Percentiles rank a stretch among this genome's conserved stretches.
These are phyloP conservation scores for Laburnicola sp. DNA, from an alignment of 2,329 filamentous ascomycete genomes.

Conservation along the genomic window DNA sequence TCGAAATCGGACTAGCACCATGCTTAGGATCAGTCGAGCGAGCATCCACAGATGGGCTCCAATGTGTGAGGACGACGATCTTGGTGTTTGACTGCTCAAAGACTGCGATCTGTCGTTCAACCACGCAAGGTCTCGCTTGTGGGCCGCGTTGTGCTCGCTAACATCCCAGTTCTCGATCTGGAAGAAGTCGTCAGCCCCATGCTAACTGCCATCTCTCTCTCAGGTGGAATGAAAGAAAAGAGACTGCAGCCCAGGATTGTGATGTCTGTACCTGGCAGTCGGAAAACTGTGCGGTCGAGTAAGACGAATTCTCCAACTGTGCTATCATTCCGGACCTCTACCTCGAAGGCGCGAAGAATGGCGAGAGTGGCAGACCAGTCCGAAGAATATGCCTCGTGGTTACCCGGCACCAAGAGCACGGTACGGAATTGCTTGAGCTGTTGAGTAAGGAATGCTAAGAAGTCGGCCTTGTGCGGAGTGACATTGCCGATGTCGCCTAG, in stretches of 20 bases:
- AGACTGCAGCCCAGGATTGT: neutral
- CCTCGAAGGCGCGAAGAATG: constrained; percentile 15
- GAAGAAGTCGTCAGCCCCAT: constrained; percentile 2
- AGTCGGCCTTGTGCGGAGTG: neutral
- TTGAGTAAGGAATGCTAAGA: constrained; percentile 18
- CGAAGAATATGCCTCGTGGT: constrained; percentile 20
- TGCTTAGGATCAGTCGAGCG: constrained; percentile 44
- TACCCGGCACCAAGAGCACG: constrained; percentile 22
- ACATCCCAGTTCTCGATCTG: constrained; percentile 45
- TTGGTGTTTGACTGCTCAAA: constrained; percentile 25
- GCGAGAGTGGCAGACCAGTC: neutral
- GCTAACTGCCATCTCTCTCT: neutral
- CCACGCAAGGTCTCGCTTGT: constrained; percentile 50
- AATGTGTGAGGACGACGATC: constrained; percentile 51
- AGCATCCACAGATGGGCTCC: constrained; percentile 45
- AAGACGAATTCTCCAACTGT: constrained; percentile 20
- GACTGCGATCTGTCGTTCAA: constrained; percentile 43
- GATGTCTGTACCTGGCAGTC: neutral
- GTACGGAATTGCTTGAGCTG: constrained; percentile 9
- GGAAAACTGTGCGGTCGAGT: neutral
- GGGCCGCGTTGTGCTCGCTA: constrained; percentile 43
- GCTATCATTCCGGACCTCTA: neutral
- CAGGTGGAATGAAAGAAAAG: neutral
- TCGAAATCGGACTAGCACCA: constrained; percentile 11
- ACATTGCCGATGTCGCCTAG: constrained; percentile 23